phyloP scores from a whole-genome alignment of 768 basidiomycete genomes.

The Pilatotrama ljubarskyi region DNA sequence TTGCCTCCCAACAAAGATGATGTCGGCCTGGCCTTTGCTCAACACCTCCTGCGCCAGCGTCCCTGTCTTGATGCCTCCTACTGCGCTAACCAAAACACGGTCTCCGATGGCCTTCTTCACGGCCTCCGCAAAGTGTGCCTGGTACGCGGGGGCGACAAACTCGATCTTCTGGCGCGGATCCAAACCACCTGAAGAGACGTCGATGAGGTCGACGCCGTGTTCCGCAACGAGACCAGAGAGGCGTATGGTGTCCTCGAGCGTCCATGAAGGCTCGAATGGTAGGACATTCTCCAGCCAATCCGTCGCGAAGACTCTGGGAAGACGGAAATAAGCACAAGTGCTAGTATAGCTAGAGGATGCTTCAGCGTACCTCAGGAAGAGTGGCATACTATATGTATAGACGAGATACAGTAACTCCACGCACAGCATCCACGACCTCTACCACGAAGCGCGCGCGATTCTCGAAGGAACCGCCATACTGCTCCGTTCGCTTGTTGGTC shows the following conservation, averaged over 20 bases:
- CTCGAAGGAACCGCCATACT: slow-evolving; percentile 47
- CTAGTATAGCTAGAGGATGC: background rate
- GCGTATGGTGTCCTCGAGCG: slow-evolving; percentile 62
- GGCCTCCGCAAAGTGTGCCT: slow-evolving; percentile 20
- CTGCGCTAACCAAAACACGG: slow-evolving; percentile 47
- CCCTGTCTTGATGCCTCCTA: slow-evolving; percentile 61
- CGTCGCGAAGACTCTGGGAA: slow-evolving; percentile 58
- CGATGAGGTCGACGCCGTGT: slow-evolving; percentile 74
- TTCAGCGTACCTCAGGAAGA: slow-evolving; percentile 61
- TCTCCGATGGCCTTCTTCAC: slow-evolving; percentile 48
- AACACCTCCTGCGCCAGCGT: slow-evolving; percentile 58
- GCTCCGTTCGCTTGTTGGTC: slow-evolving; percentile 43
- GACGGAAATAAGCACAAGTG: background rate
- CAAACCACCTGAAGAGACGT: slow-evolving; percentile 70
- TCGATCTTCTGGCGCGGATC: slow-evolving; percentile 43
- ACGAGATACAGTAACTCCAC: slow-evolving; percentile 55
- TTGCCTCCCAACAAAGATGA: slow-evolving; percentile 32
- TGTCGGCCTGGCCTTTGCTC: slow-evolving; percentile 59
- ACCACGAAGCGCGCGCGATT: slow-evolving; percentile 43
- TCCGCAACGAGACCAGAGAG: slow-evolving; percentile 59
- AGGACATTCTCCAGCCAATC: slow-evolving; percentile 67
- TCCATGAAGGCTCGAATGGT: slow-evolving; percentile 66
- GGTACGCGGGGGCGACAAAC: slow-evolving; percentile 26
- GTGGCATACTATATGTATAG: too few relatives aligned
- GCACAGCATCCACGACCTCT: slow-evolving; percentile 44